Evolutionary conservation across 305 asterid genomes (phyloP).

Genomic region (Fraxinus baroniana): DNA sequence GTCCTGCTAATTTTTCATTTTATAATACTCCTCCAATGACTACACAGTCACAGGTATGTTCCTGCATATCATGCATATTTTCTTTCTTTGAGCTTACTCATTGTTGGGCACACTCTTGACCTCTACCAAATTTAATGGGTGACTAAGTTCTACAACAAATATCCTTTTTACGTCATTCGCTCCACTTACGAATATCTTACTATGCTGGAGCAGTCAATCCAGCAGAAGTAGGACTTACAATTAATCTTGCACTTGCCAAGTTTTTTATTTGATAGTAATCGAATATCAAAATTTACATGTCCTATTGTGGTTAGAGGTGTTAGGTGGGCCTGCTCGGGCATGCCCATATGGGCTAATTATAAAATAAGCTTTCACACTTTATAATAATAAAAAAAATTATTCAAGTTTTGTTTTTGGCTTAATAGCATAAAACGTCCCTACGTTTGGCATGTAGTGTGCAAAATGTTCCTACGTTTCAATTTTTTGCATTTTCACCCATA

Average conservation of each 20-base stretch:
- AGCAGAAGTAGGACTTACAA: neutral
- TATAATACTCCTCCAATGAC: slow-evolving; percentile 87
- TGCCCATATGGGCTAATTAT: neutral
- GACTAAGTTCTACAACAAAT: neutral
- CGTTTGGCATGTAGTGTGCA: too few relatives aligned
- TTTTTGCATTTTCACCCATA: too few relatives aligned
- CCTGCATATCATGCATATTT: slow-evolving; percentile 10
- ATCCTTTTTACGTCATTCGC: neutral
- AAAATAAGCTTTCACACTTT: neutral
- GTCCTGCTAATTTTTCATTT: slow-evolving; percentile 53
- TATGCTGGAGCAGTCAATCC: neutral
- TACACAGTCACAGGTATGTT: slow-evolving; percentile 66
- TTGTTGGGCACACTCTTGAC: slow-evolving; percentile 12
- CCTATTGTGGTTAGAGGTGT: neutral
- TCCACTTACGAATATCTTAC: neutral
- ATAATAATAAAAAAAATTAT: neutral
- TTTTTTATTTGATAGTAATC: neutral
- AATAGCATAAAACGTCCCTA: too few relatives aligned
- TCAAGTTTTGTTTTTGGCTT: neutral
- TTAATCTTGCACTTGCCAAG: neutral
- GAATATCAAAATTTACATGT: neutral
- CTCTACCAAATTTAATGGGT: neutral
- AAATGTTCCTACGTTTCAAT: too few relatives aligned
- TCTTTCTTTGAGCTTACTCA: slow-evolving; percentile 13
- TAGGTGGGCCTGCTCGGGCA: neutral